Evolutionary conservation across 176 grass and related monocot species (phyloP), one percentile per base, ranked within the genome.

Genomic region (Oryza meridionalis): DNA sequence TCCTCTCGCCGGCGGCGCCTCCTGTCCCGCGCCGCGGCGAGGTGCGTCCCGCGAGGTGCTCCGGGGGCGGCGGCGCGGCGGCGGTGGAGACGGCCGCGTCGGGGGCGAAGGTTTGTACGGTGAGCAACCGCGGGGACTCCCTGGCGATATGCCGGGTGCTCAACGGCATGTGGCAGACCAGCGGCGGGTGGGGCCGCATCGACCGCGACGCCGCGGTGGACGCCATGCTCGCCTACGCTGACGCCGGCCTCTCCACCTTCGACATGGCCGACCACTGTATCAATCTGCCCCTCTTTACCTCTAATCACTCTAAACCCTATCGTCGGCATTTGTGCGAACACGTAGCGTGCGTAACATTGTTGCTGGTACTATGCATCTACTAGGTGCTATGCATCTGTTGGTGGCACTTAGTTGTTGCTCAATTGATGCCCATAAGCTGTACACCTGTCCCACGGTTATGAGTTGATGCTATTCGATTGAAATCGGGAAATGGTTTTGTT

Each of bases 81-180:
- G 59, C 73, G 31, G 67, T 40, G 78, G 81, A 80, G 77, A 63
- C 77, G 50, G 55, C 65, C 27, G 33, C 79, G 37, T 79, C 84
- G 77, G 90, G 46, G 9, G 46, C 69, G n/a, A 87, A 77, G 72
- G 81, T 77, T 13, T 63, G 49, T 32, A 86, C 79, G 2, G 77
- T 98, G 21, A 88, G 79, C 49, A 92, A 80, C 73, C 69, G 91
- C 44, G 76, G 77, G 50, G 96, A 90, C 78, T 85, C 87, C 16
- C 85, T 95, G 87, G 73, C 86, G 49, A 98, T 98, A 82, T 95
- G 96, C 87, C 85, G 93, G 49, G 96, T 98, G 73, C 90, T 98
- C 79, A 98, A 98, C 55, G 96, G 96, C 27, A 98, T 98, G 96
- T 95, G 93, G 93, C 96, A 98, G 80, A 98, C 91, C 11, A 93